A percentile compares a stretch with the other conserved stretches of the same genome.
These are phyloP conservation scores for Cyberlindnera galapagoensis DNA, from an alignment of 805 yeast species.

Conservation along the genomic window DNA sequence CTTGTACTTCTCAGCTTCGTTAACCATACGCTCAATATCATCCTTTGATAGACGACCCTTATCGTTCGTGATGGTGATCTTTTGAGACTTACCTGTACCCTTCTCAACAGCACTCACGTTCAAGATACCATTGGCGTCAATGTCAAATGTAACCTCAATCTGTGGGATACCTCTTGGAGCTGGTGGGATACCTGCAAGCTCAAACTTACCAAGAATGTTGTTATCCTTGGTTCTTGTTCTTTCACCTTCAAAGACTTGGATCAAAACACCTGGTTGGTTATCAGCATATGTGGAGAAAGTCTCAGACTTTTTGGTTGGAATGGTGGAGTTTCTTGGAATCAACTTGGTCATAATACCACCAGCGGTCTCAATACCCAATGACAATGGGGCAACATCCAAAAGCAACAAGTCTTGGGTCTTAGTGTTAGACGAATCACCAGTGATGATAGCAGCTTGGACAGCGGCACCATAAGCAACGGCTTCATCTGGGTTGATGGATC, in stretches of 20 bases:
- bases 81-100: constrained; percentile 96
- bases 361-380: constrained; percentile 98
- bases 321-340: constrained; percentile 97
- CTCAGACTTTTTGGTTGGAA: constrained; percentile 98
- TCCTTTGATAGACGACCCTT: constrained; percentile 98
- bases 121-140: constrained; percentile 96
- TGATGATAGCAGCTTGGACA: constrained; percentile 94
- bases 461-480: constrained; percentile 99
- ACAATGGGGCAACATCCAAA: constrained; percentile 98
- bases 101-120: constrained; percentile 96
- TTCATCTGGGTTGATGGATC: constrained; percentile 98
- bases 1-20: constrained; percentile 97
- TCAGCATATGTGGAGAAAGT: constrained; percentile 97
- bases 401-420: constrained; percentile 96
- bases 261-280: constrained; percentile 99
- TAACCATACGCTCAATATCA: constrained; percentile 96
- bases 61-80: constrained; percentile 97
- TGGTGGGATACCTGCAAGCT: constrained; percentile 94
- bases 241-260: constrained; percentile 98
- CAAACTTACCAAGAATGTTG: constrained; percentile 96
- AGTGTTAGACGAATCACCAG: constrained; percentile 89
- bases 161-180: constrained; percentile 99
- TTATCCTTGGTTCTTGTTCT: constrained; percentile 95
- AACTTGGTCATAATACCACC: constrained; percentile 99
- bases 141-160: constrained; percentile 94